Base-by-base conservation (phyloP, 2,329 filamentous ascomycete genomes). In the Purpureocillium takamizusanense region DNA sequence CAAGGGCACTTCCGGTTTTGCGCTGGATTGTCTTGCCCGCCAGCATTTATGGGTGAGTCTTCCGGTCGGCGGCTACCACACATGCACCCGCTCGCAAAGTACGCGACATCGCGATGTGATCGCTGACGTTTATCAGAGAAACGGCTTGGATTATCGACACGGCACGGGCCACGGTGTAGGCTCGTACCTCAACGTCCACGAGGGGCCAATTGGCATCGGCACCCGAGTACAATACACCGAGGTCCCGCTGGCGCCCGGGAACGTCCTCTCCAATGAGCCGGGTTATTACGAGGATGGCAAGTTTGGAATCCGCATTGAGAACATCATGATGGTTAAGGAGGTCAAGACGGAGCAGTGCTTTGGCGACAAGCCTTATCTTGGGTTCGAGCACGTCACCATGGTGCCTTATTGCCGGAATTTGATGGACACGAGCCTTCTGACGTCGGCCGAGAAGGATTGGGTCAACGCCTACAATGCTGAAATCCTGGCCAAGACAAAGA, bases 381-480 rank as follows among this genome's bases (percentile, higher is more conserved):
- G 89, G 4, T 98, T 98, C 50, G 90, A 98, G 66, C 86, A 94
- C 60, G 88, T 97, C 47, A 98, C 92, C 0, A 87, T 98, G 87
- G 87, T 90, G 14, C 92, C 92, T 0, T 88, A 95, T 63, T 95
- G 90, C 64, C 77, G 81, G 44, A 95, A 87, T 44, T 67, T 98
- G 46, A 88, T 95, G 46, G 85, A 97, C 51, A 66, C 74, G 39
- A 69, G 58, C 37, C 67, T 95, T 27, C 64, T 98, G 48, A 88
- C 80, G 0, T 66, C 70, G 4, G 70, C 67, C 11, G 92, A 98
- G 66, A 85, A 82, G 65, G 63, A 74, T 43, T 98, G 90, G 86
- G 65, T 98, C 48, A 94, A 97, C 53, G 72, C 78, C 31, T 94
- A 94, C 57, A 85, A 95, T 57, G 65, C 71, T 27, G 81, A 92